Evolutionary conservation across 2,329 filamentous ascomycete species (phyloP).

Genomic region (Stemphylium beticola): DNA sequence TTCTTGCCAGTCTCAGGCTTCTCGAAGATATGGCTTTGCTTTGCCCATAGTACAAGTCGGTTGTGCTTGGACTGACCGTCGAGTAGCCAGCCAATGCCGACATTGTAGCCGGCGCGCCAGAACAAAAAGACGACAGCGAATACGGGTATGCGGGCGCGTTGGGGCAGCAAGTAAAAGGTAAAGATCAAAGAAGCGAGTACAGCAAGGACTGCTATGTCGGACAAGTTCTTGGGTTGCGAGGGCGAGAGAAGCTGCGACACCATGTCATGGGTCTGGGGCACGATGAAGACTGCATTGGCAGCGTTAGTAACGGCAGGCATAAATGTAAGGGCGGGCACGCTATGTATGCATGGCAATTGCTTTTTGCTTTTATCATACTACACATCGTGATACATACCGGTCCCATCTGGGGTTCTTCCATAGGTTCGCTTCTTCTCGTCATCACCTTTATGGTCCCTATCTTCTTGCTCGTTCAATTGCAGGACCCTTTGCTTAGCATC

Average conservation of each 20-base stretch:
- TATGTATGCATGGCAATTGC: conserved; percentile 1
- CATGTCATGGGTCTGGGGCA: conserved; percentile 98
- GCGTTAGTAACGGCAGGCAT: conserved; percentile 24
- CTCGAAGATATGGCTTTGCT: conserved; percentile 85
- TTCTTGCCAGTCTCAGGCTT: conserved; percentile 80
- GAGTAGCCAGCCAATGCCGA: conserved; percentile 88
- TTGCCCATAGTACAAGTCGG: conserved; percentile 85
- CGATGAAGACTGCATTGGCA: conserved; percentile 76
- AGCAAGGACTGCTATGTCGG: conserved; percentile 78
- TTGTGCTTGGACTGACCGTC: conserved; percentile 89
- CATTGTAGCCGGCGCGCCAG: conserved; percentile 92
- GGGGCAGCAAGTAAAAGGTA: conserved; percentile 75
- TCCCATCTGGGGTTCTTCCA: conserved; percentile 89
- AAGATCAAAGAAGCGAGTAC: conserved; percentile 79
- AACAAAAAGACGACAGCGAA: conserved; percentile 87
- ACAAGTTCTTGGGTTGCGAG: conserved; percentile 91
- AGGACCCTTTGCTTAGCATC: conserved; percentile 56
- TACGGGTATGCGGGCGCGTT: conserved; percentile 71
- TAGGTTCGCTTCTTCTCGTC: conserved; percentile 77
- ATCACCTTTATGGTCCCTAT: conserved; percentile 54
- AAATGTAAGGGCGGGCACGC: background rate
- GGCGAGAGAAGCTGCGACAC: conserved; percentile 96
- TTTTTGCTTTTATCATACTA: background rate
- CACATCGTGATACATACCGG: conserved; percentile 64
- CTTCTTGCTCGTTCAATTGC: conserved; percentile 58